Evolutionary conservation across 768 basidiomycete genomes (phyloP).

Genomic region (Lactarius sanguifluus): DNA sequence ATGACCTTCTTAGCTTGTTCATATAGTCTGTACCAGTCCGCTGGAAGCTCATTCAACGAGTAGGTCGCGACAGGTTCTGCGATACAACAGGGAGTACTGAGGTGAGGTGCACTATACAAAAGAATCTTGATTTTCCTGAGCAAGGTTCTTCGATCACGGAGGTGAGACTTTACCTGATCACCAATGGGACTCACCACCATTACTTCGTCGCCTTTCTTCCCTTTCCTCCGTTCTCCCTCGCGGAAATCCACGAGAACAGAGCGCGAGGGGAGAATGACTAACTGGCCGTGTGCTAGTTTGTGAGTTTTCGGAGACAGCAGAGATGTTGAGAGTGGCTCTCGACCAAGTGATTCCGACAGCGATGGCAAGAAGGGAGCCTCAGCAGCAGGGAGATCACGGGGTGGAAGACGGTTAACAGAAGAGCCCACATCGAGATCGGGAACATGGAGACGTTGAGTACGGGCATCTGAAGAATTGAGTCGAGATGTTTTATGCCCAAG

Average conservation of each 20-base stretch:
- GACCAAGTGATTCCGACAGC: neutral
- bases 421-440: neutral
- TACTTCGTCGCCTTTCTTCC: conserved; percentile 47
- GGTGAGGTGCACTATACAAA: conserved; percentile 49
- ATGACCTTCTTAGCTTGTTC: conserved; percentile 46
- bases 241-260: conserved; percentile 56
- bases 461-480: neutral
- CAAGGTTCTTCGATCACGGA: neutral
- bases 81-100: conserved; percentile 51
- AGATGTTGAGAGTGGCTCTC: conserved; percentile 23
- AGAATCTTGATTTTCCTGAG: conserved; percentile 39
- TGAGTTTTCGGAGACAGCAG: conserved; percentile 43
- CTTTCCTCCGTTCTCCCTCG: conserved; percentile 51
- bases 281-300: conserved; percentile 48
- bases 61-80: conserved; percentile 43
- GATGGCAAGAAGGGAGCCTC: neutral
- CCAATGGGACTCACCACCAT: conserved; percentile 45
- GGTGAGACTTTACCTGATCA: conserved; percentile 34
- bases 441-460: neutral
- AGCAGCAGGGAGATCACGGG: neutral
- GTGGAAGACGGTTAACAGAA: conserved; percentile 1
- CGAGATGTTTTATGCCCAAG: conserved; percentile 5
- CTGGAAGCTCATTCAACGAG: conserved; percentile 41
- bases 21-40: conserved; percentile 46
- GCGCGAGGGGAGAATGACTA: conserved; percentile 51